A percentile compares a stretch with the other conserved stretches of the same genome.
Conservation (phyloP, 2,329 filamentous ascomycete genomes). For the Trichoderma brevicompactum region DNA sequence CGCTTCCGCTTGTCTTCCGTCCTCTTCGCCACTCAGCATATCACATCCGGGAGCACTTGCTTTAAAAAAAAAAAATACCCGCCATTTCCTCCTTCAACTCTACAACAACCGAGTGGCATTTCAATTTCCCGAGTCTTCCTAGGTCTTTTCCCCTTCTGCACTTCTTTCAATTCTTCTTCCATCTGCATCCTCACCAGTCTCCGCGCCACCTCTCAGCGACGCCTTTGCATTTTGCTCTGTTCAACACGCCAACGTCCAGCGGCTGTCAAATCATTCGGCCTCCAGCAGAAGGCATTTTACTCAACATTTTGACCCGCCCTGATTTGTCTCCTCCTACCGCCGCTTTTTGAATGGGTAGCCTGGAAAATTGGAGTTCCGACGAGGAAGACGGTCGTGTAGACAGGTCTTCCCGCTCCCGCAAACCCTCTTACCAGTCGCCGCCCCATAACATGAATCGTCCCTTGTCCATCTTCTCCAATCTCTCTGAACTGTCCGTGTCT, state of each 20-base stretch:
- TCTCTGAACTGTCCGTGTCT: slow-evolving; percentile 38
- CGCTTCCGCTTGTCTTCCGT: background rate
- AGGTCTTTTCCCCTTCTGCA: background rate
- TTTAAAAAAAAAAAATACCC: background rate
- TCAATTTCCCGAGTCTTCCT: background rate
- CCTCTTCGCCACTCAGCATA: background rate
- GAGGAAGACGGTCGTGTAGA: slow-evolving; percentile 45
- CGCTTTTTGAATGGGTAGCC: slow-evolving; percentile 7
- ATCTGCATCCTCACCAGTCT: no score
- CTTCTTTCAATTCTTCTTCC: background rate
- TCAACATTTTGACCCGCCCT: background rate
- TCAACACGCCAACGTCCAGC: no score
- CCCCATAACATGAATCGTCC: slow-evolving; percentile 48
- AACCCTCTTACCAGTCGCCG: slow-evolving; percentile 51
- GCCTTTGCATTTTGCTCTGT: no score
- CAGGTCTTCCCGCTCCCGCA: slow-evolving; percentile 54
- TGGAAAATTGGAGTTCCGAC: slow-evolving; percentile 13
- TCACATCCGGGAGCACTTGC: background rate
- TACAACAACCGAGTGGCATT: background rate
- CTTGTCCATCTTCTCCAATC: slow-evolving; percentile 53
- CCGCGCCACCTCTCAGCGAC: no score
- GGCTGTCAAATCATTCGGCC: background rate
- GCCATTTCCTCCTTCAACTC: background rate
- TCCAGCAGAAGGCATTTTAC: background rate
- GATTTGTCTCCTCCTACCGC: background rate